phyloP scores from a whole-genome alignment of 768 basidiomycete genomes.

The Boletus huronensis region DNA sequence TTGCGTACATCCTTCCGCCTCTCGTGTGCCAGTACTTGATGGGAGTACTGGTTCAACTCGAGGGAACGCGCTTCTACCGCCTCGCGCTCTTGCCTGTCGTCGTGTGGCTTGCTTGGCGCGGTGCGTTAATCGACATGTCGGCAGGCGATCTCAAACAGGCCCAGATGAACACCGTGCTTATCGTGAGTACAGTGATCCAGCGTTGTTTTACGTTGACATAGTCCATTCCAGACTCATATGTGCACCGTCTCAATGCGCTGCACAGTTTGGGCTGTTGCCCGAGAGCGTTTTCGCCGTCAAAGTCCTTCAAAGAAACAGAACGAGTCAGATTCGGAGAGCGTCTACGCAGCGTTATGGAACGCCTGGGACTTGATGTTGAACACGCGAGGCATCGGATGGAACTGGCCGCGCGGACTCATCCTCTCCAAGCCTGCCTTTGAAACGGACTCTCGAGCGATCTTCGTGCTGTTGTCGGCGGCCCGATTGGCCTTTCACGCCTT shows the following conservation, averaged over 20 bases:
- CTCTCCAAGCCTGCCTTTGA: slow-evolving; percentile 13
- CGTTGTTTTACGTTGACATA: not conserved
- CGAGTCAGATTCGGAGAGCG: not conserved
- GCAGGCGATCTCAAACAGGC: slow-evolving; percentile 11
- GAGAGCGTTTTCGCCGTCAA: slow-evolving; percentile 12
- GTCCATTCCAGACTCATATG: slow-evolving; percentile 13
- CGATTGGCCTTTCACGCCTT: slow-evolving; percentile 5
- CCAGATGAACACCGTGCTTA: slow-evolving; percentile 15
- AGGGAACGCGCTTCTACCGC: slow-evolving; percentile 40
- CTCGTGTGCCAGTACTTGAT: slow-evolving; percentile 47
- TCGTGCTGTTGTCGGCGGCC: slow-evolving; percentile 11
- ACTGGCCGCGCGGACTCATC: slow-evolving; percentile 15
- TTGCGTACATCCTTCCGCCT: slow-evolving; percentile 40
- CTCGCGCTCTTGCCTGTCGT: slow-evolving; percentile 48
- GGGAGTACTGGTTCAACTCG: slow-evolving; percentile 51
- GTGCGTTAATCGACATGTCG: slow-evolving; percentile 25
- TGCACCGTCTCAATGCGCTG: slow-evolving; percentile 11
- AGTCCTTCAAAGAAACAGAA: not conserved
- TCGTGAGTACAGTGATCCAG: slow-evolving; percentile 12
- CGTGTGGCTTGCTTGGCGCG: slow-evolving; percentile 43
- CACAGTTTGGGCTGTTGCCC: slow-evolving; percentile 15
- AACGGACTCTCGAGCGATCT: slow-evolving; percentile 15
- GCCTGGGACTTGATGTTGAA: slow-evolving; percentile 22
- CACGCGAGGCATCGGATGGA: slow-evolving; percentile 28
- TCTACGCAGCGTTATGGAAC: slow-evolving; percentile 21